A percentile compares a stretch with the other conserved stretches of the same genome.
Evolutionary conservation across 1,139 yeast genomes (phyloP).

Genomic region (Hansenula lynferdii): DNA sequence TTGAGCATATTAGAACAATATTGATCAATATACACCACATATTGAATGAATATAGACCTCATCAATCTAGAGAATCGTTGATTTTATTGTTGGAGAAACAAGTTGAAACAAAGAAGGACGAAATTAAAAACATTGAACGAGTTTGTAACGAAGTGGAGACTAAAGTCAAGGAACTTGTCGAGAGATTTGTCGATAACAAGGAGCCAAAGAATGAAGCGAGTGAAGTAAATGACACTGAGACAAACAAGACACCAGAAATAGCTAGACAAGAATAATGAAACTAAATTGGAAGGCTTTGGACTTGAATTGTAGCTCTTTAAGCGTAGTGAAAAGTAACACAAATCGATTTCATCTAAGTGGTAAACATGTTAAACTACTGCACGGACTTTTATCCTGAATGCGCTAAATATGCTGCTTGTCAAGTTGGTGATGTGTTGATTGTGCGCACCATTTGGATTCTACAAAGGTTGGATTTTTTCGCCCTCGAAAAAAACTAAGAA

Average conservation of each 20-base stretch:
- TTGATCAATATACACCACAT: conserved; percentile 81
- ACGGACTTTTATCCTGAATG: no score
- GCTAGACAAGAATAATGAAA: neutral
- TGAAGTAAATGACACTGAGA: neutral
- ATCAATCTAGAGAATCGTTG: conserved; percentile 79
- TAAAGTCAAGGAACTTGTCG: conserved; percentile 30
- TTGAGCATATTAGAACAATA: conserved; percentile 69
- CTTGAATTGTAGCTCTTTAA: no score
- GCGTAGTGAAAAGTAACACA: no score
- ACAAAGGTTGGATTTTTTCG: neutral
- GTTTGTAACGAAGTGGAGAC: conserved; percentile 40
- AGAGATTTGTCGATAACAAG: conserved; percentile 17
- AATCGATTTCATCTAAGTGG: no score
- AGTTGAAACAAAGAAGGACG: conserved; percentile 46
- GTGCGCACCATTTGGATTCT: neutral
- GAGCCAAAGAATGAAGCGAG: neutral
- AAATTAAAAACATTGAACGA: conserved; percentile 46
- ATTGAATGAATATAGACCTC: conserved; percentile 82
- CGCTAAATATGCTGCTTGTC: no score
- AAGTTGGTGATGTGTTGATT: no score
- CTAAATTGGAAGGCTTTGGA: no score
- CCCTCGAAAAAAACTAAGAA: neutral
- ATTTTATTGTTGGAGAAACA: conserved; percentile 66
- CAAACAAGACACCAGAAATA: neutral
- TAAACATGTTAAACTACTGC: no score